These are phyloP conservation scores for Spergularia bocconei DNA, from an alignment of 148 eudicot species.

Conservation along the genomic window DNA sequence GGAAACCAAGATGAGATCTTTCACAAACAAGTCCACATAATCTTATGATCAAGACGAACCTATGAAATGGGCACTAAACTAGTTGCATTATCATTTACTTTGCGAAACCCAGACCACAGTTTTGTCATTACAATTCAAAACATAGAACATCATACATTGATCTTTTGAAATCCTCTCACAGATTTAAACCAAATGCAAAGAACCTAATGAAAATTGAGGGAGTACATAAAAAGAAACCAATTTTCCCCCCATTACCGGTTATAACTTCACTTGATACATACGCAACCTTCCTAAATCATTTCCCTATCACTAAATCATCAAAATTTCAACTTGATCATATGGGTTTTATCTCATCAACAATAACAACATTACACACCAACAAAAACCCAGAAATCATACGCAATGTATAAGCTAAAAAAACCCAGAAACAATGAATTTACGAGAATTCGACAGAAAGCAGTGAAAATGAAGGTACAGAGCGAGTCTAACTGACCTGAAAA, in stretches of 20 bases:
- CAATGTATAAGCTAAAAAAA: not conserved
- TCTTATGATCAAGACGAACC: not conserved
- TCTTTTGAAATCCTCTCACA: not conserved
- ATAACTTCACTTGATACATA: not conserved
- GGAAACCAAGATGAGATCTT: not conserved
- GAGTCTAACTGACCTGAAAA: not conserved
- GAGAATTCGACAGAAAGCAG: not conserved
- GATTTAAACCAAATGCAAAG: too few species aligned
- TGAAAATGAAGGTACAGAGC: not conserved
- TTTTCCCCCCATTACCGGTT: not conserved
- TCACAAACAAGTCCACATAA: not conserved
- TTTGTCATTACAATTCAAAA: not conserved
- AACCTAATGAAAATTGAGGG: too few species aligned
- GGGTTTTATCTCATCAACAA: constrained; percentile 2
- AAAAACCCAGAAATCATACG: not conserved
- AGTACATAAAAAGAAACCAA: not conserved
- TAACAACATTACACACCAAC: not conserved
- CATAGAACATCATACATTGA: not conserved
- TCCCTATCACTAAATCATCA: not conserved
- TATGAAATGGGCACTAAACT: not conserved
- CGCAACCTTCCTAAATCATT: not conserved
- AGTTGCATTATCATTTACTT: not conserved
- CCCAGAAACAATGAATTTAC: not conserved
- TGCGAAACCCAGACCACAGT: not conserved
- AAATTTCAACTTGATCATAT: constrained; percentile 3